Evolutionary conservation across 805 yeast genomes (phyloP).

Genomic region (Candida peoriensis): DNA sequence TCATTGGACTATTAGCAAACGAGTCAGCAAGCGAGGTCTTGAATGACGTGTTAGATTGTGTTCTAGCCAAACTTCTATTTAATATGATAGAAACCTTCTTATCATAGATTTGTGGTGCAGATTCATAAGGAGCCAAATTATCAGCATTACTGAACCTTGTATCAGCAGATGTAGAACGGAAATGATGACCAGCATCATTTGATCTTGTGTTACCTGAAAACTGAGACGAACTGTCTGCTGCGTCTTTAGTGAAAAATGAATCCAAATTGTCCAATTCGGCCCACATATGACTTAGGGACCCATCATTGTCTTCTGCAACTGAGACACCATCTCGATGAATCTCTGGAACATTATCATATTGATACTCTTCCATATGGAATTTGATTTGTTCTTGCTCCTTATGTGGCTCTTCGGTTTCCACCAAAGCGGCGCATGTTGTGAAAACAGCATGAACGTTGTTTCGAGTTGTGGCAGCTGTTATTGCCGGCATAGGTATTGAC

Average conservation of each 20-base stretch:
- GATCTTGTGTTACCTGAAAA: slow-evolving; percentile 19
- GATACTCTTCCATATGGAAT: slow-evolving; percentile 60
- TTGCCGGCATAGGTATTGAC: slow-evolving; percentile 95
- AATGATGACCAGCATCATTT: slow-evolving; percentile 28
- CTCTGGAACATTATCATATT: slow-evolving; percentile 19
- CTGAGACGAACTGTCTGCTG: slow-evolving; percentile 26
- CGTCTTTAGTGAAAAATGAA: slow-evolving; percentile 75
- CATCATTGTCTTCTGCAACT: slow-evolving; percentile 58
- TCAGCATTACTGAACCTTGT: slow-evolving; percentile 49
- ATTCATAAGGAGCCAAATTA: slow-evolving; percentile 49
- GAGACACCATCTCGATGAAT: slow-evolving; percentile 38
- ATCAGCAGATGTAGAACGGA: slow-evolving; percentile 48
- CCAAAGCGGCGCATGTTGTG: slow-evolving; percentile 59
- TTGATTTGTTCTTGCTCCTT: slow-evolving; percentile 31
- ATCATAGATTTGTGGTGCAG: slow-evolving; percentile 75
- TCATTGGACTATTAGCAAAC: slow-evolving; percentile 31
- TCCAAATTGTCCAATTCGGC: slow-evolving; percentile 88
- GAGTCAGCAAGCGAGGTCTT: slow-evolving; percentile 72
- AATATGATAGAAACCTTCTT: slow-evolving; percentile 73
- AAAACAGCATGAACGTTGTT: slow-evolving; percentile 95
- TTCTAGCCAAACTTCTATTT: slow-evolving; percentile 66
- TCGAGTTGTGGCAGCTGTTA: slow-evolving; percentile 82
- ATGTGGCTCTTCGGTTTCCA: slow-evolving; percentile 26
- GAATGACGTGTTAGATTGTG: slow-evolving; percentile 74
- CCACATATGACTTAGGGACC: slow-evolving; percentile 84